These are phyloP conservation scores for Colletotrichum paranaense DNA, from an alignment of 2,329 filamentous ascomycete species.

Conservation along the genomic window DNA sequence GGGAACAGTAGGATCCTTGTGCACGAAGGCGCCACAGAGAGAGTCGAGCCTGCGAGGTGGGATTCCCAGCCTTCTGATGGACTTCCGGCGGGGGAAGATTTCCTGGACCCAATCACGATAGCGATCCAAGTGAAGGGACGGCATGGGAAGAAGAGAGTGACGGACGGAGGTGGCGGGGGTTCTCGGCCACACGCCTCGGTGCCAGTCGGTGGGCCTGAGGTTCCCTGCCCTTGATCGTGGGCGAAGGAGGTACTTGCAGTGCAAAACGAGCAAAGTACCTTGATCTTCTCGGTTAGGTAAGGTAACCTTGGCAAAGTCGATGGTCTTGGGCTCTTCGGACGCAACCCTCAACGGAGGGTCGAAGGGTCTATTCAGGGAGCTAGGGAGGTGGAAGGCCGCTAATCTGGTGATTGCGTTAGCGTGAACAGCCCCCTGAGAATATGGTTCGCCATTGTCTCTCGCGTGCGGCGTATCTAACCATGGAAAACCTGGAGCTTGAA, in stretches of 20 bases:
- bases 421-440: slow-evolving; percentile 21
- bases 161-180: neutral
- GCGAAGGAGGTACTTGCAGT: neutral
- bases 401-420: slow-evolving; percentile 18
- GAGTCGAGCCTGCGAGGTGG: neutral
- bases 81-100: slow-evolving; percentile 8
- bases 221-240: neutral
- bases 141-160: neutral
- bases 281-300: neutral
- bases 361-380: slow-evolving; percentile 10
- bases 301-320: neutral
- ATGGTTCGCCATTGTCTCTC: slow-evolving; percentile 5
- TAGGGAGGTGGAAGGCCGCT: neutral
- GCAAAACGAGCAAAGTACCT: neutral
- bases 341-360: neutral
- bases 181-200: slow-evolving; percentile 1
- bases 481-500: neutral
- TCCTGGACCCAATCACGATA: neutral
- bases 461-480: neutral
- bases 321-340: neutral
- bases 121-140: neutral
- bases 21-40: neutral
- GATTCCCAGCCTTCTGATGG: neutral
- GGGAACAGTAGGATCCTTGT: neutral
- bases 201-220: neutral